A percentile compares a stretch with the other conserved stretches of the same genome.
Evolutionary conservation across 768 basidiomycete genomes (phyloP).

Genomic region (Xerocomus spinulosus): DNA sequence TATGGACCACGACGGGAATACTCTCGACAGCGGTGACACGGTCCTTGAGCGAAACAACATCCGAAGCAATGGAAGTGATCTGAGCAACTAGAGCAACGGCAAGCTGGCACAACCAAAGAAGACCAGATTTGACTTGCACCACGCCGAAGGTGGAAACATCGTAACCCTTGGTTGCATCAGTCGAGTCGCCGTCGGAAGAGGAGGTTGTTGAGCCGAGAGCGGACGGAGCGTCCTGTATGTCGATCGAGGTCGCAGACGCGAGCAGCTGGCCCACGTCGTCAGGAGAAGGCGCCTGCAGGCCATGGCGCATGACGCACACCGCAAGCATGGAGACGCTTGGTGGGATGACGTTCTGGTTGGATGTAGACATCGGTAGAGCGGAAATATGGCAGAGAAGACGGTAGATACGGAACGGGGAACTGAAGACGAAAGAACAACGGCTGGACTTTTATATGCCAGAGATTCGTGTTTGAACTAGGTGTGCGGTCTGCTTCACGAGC

Average conservation of each 20-base stretch:
- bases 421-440: not conserved
- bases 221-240: not conserved
- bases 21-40: slow-evolving; percentile 16
- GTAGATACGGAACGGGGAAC: not conserved
- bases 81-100: not conserved
- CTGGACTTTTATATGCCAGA: slow-evolving; percentile 7
- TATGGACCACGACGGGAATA: not conserved
- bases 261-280: not conserved
- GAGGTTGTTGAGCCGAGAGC: not conserved
- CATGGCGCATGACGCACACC: not conserved
- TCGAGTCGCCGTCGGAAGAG: not conserved
- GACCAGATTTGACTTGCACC: not conserved
- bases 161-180: not conserved
- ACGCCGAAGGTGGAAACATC: not conserved
- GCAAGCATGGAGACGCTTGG: slow-evolving; percentile 1
- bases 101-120: slow-evolving; percentile 7
- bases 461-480: slow-evolving; percentile 1
- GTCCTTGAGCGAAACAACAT: slow-evolving; percentile 15
- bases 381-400: not conserved
- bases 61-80: slow-evolving; percentile 5
- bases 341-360: not conserved
- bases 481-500: too few relatives aligned
- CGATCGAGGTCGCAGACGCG: not conserved
- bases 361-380: slow-evolving; percentile 3
- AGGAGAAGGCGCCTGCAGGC: not conserved